Evolutionary conservation across 768 basidiomycete species (phyloP), one percentile per base, ranked within the genome.

Genomic region (Lentinula sp.): DNA sequence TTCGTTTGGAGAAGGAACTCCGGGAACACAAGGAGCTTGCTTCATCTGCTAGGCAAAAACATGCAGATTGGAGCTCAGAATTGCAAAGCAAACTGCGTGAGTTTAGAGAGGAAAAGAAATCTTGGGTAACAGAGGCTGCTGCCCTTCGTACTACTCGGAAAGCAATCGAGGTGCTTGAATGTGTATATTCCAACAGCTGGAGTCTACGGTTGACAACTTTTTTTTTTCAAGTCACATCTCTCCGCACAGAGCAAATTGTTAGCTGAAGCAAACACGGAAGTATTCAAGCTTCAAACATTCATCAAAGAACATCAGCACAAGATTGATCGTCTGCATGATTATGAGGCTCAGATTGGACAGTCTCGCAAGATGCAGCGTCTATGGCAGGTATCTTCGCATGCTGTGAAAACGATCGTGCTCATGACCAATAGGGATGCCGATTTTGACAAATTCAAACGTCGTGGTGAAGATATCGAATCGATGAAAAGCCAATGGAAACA

Each of bases 261-360:
- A 32, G 83, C 82, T 0, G 86, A 87, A n/a, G 89, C 90, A 7
- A 75, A 76, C n/a, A 76, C 80, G 57, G 79, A 87, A 28, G 84
- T 91, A 1, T 90, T 89, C 66, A 79, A 83, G 57, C 75, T 96
- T 34, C 76, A 88, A 69, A 94, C 91, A 18, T 82, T 87, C 66
- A 79, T 81, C 65, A 89, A 91, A 66, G 91, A 91, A 71, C 86
- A 80, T 50, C 83, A 86, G 62, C 90, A 90, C 67, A 95, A 95
- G 69, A 83, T 96, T 11, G 85, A 87, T 62, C 82, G 89, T 16
- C 76, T 96, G 46, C 76, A 79, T 54, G 93, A 96, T 70, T 96
- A 95, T 65, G 94, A 97, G 69, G 77, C 75, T n/a, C 88, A 91
- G 65, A 92, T 96, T 49, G 87, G 91, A 57, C 90, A 94, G 67